phyloP scores from a whole-genome alignment of 2,329 filamentous ascomycete genomes.

The Fusarium citri region DNA sequence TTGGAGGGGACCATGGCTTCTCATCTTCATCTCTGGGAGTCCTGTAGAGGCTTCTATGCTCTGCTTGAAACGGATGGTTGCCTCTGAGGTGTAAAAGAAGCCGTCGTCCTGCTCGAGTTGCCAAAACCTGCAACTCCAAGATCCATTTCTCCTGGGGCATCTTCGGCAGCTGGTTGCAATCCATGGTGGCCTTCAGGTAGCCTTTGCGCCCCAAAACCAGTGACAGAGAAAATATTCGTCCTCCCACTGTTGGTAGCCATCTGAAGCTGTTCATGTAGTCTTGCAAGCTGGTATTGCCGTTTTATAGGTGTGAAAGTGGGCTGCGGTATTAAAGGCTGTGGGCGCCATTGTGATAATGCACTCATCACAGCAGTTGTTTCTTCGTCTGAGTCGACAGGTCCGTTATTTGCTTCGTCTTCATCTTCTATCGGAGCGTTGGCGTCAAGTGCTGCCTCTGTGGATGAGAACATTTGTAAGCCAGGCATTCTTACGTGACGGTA shows the following conservation, averaged over 20 bases:
- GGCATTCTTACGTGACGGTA: background rate
- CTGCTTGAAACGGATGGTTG: constrained; percentile 61
- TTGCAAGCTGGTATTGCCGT: constrained; percentile 71
- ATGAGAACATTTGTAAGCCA: constrained; percentile 19
- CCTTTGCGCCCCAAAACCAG: constrained; percentile 66
- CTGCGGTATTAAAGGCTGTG: constrained; percentile 80
- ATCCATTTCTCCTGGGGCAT: constrained; percentile 70
- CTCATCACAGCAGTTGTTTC: constrained; percentile 91
- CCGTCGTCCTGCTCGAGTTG: constrained; percentile 54
- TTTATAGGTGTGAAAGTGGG: constrained; percentile 70
- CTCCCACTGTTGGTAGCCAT: constrained; percentile 74
- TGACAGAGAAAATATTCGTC: constrained; percentile 73
- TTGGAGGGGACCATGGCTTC: background rate
- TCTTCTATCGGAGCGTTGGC: constrained; percentile 92
- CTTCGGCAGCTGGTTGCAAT: constrained; percentile 60
- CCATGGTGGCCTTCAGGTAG: constrained; percentile 63
- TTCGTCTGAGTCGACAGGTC: constrained; percentile 92
- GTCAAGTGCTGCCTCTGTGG: constrained; percentile 84
- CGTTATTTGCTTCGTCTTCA: constrained; percentile 81
- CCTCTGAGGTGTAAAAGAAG: constrained; percentile 60
- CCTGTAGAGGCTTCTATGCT: constrained; percentile 50
- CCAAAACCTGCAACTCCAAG: constrained; percentile 54
- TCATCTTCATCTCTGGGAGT: background rate
- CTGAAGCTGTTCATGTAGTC: constrained; percentile 73
- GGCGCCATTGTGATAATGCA: constrained; percentile 79